phyloP scores from a whole-genome alignment of 2,329 filamentous ascomycete genomes.

The Pyrenochaeta sp. region DNA sequence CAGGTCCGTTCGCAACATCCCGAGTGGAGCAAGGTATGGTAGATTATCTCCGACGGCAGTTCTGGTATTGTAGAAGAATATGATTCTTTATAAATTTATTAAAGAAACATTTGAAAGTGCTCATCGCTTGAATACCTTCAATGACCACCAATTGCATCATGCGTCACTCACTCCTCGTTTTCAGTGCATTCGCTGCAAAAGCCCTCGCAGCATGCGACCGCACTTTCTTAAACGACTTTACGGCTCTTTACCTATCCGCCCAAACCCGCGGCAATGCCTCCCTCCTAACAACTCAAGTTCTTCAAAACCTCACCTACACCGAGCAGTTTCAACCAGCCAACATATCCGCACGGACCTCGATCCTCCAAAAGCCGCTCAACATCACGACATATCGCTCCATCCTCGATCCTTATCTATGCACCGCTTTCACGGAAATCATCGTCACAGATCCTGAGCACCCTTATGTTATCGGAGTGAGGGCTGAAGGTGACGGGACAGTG shows the following conservation, averaged over 20 bases:
- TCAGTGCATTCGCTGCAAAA: not conserved
- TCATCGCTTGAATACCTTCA: not conserved
- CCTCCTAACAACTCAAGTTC: conserved; percentile 13
- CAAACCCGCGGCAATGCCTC: conserved; percentile 24
- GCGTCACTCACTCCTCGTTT: not conserved
- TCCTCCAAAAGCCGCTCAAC: conserved; percentile 27
- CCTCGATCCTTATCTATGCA: conserved; percentile 28
- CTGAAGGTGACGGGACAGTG: conserved; percentile 19
- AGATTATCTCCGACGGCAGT: conserved; percentile 4
- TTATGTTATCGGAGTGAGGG: conserved; percentile 32
- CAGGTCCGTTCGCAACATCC: conserved; percentile 1
- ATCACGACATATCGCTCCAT: conserved; percentile 26
- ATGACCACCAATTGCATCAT: not conserved
- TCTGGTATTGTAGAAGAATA: not conserved
- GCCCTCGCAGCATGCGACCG: conserved; percentile 19
- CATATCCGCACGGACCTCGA: conserved; percentile 21
- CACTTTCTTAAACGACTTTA: conserved; percentile 25
- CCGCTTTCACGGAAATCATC: conserved; percentile 32
- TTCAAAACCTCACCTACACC: conserved; percentile 26
- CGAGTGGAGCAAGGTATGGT: not conserved
- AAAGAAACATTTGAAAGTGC: not conserved
- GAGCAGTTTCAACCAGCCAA: conserved; percentile 27
- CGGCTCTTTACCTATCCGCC: conserved; percentile 23
- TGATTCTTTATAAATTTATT: not conserved
- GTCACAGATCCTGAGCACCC: conserved; percentile 22